A percentile compares a stretch with the other conserved stretches of the same genome.
These are phyloP conservation scores for Agroathelia rolfsii DNA, from an alignment of 1,284 basidiomycete genomes.

Conservation along the genomic window DNA sequence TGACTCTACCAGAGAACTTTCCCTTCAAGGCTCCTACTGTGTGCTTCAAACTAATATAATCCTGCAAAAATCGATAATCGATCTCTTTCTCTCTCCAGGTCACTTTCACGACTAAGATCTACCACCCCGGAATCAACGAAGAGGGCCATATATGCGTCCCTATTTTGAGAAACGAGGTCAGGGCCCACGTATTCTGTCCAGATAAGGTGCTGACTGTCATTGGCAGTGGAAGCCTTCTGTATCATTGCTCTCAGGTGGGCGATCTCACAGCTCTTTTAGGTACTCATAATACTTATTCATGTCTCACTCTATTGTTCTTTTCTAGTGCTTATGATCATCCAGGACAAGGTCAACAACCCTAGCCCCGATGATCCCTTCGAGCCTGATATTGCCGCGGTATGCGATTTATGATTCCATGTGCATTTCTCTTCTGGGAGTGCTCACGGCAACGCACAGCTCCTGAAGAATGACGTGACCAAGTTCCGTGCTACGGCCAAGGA, in stretches of 20 bases:
- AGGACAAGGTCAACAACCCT: slow-evolving; percentile 82
- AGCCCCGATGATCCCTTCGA: slow-evolving; percentile 87
- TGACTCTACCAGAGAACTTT: slow-evolving; percentile 67
- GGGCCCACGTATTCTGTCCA: slow-evolving; percentile 17
- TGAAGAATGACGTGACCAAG: slow-evolving; percentile 64
- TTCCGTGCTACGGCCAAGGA: slow-evolving; percentile 70
- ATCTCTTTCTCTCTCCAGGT: slow-evolving; percentile 38
- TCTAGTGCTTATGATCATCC: slow-evolving; percentile 67
- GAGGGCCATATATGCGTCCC: slow-evolving; percentile 80
- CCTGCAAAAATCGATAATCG: slow-evolving; percentile 6
- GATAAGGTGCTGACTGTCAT: slow-evolving; percentile 7
- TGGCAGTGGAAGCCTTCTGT: slow-evolving; percentile 87
- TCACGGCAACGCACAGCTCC: slow-evolving; percentile 30
- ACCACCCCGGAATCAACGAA: slow-evolving; percentile 89
- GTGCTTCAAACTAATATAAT: slow-evolving; percentile 16
- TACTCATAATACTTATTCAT: slow-evolving; percentile 1
- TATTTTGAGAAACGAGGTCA: slow-evolving; percentile 72
- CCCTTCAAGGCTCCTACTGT: slow-evolving; percentile 88
- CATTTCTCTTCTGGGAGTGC: slow-evolving; percentile 3
- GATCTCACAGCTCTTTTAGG: slow-evolving; percentile 5
- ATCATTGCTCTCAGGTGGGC: slow-evolving; percentile 61
- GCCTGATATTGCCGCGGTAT: slow-evolving; percentile 69
- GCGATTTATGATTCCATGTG: slow-evolving; percentile 19
- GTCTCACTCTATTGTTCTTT: slow-evolving; percentile 1
- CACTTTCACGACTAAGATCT: slow-evolving; percentile 80